Conservation (phyloP, 2,329 filamentous ascomycete species). For the Coniochaeta sp. region DNA sequence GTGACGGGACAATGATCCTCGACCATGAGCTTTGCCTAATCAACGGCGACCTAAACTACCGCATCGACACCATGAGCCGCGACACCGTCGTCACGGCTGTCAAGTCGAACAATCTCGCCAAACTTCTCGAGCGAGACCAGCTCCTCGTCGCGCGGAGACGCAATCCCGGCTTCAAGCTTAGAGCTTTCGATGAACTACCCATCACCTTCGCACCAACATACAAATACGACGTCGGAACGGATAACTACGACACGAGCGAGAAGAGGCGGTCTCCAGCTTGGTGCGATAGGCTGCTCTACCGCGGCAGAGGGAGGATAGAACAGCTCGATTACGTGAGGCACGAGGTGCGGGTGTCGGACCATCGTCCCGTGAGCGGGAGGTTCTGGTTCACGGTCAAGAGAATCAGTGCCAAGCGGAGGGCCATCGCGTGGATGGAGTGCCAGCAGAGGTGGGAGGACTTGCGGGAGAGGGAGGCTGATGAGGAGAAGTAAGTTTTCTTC, state of each 20-base stretch:
- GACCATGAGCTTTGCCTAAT: constrained; percentile 97
- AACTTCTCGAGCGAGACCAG: constrained; percentile 89
- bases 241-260: constrained; percentile 89
- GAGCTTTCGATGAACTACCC: constrained; percentile 82
- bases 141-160: constrained; percentile 81
- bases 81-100: constrained; percentile 86
- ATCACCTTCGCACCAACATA: constrained; percentile 95
- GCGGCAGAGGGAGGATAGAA: constrained; percentile 66
- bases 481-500: constrained; percentile 64
- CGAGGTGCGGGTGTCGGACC: constrained; percentile 86
- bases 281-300: constrained; percentile 91
- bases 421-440: constrained; percentile 62
- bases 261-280: constrained; percentile 92
- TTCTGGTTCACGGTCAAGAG: constrained; percentile 84
- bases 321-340: constrained; percentile 85
- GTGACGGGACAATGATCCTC: constrained; percentile 88
- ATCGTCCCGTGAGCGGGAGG: constrained; percentile 80
- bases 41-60: constrained; percentile 96
- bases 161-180: constrained; percentile 82
- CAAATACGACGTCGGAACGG: constrained; percentile 95
- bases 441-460: constrained; percentile 68
- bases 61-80: constrained; percentile 93
- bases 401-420: constrained; percentile 61
- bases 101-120: constrained; percentile 70
- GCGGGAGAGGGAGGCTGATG: constrained; percentile 58